phyloP scores from a whole-genome alignment of 352 stramenopile species.

The Phytophthora tentaculata region DNA sequence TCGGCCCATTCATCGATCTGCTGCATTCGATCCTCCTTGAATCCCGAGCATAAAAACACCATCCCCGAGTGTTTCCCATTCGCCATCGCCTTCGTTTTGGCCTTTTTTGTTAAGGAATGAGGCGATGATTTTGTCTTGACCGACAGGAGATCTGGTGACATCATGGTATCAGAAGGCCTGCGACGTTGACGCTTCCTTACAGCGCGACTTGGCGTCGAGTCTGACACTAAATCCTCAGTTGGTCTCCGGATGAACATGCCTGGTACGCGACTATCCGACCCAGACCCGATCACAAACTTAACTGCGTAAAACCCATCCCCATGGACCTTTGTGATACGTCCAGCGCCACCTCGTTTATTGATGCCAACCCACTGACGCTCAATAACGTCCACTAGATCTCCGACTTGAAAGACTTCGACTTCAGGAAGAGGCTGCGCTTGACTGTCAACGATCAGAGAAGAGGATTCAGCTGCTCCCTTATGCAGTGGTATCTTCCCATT shows the following conservation, averaged over 20 bases:
- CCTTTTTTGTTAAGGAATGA: constrained; percentile 23
- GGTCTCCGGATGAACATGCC: constrained; percentile 49
- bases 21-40: constrained; percentile 46
- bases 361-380: constrained; percentile 91
- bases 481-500: constrained; percentile 6
- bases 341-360: constrained; percentile 92
- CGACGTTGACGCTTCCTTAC: constrained; percentile 40
- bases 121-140: constrained; percentile 14
- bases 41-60: constrained; percentile 68
- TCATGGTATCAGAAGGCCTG: constrained; percentile 20
- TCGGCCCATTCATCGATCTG: constrained; percentile 57
- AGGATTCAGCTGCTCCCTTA: constrained; percentile 17
- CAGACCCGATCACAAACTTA: constrained; percentile 61
- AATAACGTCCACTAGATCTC: constrained; percentile 88
- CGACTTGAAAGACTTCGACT: constrained; percentile 52
- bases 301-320: constrained; percentile 61
- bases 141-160: constrained; percentile 17
- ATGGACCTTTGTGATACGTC: constrained; percentile 73
- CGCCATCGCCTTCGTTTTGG: constrained; percentile 21
- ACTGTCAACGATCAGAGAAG: constrained; percentile 19
- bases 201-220: constrained; percentile 48
- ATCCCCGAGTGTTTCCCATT: constrained; percentile 40
- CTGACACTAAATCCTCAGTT: constrained; percentile 43
- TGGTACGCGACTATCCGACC: constrained; percentile 39
- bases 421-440: constrained; percentile 20